Evolutionary conservation across 2,329 filamentous ascomycete genomes (phyloP).

Genomic region (Pseudocercospora cruenta): DNA sequence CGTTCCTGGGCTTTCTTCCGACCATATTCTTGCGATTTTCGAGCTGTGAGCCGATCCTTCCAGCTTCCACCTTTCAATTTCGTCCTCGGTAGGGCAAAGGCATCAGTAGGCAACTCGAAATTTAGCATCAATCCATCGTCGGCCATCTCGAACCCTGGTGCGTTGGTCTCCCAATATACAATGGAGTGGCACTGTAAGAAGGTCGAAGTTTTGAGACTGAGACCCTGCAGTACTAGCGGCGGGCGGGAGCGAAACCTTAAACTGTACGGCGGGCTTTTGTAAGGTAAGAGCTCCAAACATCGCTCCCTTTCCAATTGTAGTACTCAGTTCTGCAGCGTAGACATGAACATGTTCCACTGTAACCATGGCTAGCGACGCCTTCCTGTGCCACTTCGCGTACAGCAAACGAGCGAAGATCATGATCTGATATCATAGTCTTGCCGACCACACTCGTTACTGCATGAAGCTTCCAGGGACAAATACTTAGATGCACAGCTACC

Average conservation of each 20-base stretch:
- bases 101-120: slow-evolving; percentile 73
- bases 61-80: slow-evolving; percentile 88
- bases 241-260: not conserved
- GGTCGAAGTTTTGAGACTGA: not conserved
- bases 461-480: not conserved
- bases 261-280: not conserved
- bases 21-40: slow-evolving; percentile 65
- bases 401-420: not conserved
- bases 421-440: not conserved
- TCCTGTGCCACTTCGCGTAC: not conserved
- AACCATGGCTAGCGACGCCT: not conserved
- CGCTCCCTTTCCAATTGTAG: not conserved
- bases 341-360: slow-evolving; percentile 16
- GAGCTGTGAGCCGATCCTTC: slow-evolving; percentile 83
- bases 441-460: not conserved
- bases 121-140: slow-evolving; percentile 96
- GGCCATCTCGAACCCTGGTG: slow-evolving; percentile 64
- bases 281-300: not conserved
- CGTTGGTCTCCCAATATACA: not conserved
- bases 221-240: not conserved
- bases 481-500: not conserved
- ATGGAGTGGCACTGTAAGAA: not conserved
- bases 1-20: slow-evolving; percentile 46
- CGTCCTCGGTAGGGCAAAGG: slow-evolving; percentile 63
- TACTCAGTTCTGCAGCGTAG: slow-evolving; percentile 17